Conservation (phyloP, 352 stramenopile genomes). For the Phytophthora pini region DNA sequence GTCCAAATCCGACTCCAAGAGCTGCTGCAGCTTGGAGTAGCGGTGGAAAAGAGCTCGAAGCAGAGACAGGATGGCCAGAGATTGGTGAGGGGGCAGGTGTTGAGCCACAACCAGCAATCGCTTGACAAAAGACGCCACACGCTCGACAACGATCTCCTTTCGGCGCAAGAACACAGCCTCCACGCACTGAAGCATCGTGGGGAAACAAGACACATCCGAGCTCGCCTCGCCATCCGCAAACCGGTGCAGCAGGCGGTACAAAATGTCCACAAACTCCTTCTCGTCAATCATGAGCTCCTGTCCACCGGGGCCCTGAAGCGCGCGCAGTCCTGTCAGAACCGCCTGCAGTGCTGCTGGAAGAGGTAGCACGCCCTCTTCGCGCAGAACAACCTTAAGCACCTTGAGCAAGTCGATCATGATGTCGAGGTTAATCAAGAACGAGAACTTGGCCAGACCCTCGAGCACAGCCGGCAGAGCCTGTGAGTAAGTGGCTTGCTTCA, state of each 20-base stretch:
- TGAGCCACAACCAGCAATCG: conserved; percentile 91
- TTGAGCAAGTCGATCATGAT: conserved; percentile 97
- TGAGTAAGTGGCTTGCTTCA: conserved; percentile 92
- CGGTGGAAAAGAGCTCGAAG: conserved; percentile 90
- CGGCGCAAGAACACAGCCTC: conserved; percentile 93
- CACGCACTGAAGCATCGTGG: conserved; percentile 90
- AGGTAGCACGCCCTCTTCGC: conserved; percentile 72
- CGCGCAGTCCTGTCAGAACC: conserved; percentile 93
- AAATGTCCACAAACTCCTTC: conserved; percentile 96
- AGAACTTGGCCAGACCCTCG: conserved; percentile 94
- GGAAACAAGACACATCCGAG: conserved; percentile 58
- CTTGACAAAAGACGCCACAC: conserved; percentile 96
- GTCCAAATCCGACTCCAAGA: conserved; percentile 97
- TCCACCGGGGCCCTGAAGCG: conserved; percentile 91
- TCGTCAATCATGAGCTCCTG: conserved; percentile 97
- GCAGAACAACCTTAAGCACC: conserved; percentile 94
- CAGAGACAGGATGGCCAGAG: conserved; percentile 88
- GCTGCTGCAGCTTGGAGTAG: conserved; percentile 94
- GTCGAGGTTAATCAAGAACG: conserved; percentile 98
- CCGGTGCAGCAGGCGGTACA: conserved; percentile 91
- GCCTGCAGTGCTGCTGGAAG: conserved; percentile 76
- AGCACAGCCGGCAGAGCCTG: conserved; percentile 93
- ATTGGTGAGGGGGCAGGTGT: conserved; percentile 83
- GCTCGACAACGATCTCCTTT: conserved; percentile 94
- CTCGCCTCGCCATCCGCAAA: conserved; percentile 70